Evolutionary conservation across 139 green algal species (phyloP), one percentile per base, ranked within the genome.

Genomic region (Ostreobium quekettii): DNA sequence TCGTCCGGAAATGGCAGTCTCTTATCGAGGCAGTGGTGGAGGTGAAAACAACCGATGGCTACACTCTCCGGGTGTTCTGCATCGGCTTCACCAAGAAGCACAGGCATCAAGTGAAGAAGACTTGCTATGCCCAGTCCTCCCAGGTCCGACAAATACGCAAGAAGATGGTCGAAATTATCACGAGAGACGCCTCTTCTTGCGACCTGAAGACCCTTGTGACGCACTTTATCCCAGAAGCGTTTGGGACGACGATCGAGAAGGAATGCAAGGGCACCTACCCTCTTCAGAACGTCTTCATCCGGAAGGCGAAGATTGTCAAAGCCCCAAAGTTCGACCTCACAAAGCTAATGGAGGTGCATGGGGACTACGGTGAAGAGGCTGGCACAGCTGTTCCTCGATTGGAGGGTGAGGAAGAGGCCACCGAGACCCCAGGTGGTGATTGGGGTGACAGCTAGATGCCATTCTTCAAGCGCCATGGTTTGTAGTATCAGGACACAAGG

Each of bases 111-210:
- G 85, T 97, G 71, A 96, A 95, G 88, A 86, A 86, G 69, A 97
- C 93, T 30, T 91, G 80, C 66, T 99, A 99, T 74, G 93, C 93
- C 58, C 88, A 96, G 85, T 86, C 47, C 15, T 46, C 26, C 31
- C 80, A 93, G 82, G 84, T 86, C 73, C 77, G 77, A 68, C 36
- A 79, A 39, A 99, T 99, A 80, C 92, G 94, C 73, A 87, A 86
- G 76, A 97, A 97, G 88, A 99, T 99, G 94, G 83, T 87, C 66
- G 94, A 99, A 74, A 96, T 99, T 83, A 98, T 98, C 83, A 85
- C 78, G 37, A 81, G 88, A 38, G 92, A 99, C 87, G 86, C 90
- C 36, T 78, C 72, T 70, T 78, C 72, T 48, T 95, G 83, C 76
- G 94, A 99, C 87, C 82, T 99, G 35, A 98, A 98, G 92, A 91